phyloP scores from a whole-genome alignment of 2,329 filamentous ascomycete species.

The Lizonia empirigonia region DNA sequence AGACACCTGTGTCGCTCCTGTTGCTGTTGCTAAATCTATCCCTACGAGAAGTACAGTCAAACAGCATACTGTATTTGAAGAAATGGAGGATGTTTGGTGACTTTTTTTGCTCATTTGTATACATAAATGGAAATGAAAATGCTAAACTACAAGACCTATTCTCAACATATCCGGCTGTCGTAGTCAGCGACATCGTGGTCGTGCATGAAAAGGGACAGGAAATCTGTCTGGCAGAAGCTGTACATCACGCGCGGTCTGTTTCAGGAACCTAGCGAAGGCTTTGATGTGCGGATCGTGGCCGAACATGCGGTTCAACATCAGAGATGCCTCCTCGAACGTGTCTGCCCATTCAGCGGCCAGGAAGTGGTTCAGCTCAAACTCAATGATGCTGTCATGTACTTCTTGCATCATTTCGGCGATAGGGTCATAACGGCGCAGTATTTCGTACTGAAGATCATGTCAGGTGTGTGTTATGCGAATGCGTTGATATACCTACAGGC shows the following conservation, averaged over 20 bases:
- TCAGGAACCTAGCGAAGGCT: not conserved
- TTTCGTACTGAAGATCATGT: not conserved
- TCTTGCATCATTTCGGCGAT: not conserved
- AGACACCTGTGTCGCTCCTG: not conserved
- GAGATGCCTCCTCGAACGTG: constrained; percentile 1
- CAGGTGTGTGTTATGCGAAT: not conserved
- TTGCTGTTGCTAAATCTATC: not conserved
- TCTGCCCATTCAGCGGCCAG: constrained; percentile 2
- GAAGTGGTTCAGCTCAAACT: not conserved
- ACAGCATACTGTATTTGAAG: too few species aligned
- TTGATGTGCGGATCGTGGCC: not conserved
- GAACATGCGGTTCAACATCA: not conserved
- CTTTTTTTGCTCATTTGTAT: not conserved
- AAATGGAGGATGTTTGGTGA: too few species aligned
- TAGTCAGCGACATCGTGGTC: not conserved
- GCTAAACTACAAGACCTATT: not conserved
- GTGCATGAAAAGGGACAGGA: not conserved
- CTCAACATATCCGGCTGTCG: not conserved
- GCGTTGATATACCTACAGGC: not conserved
- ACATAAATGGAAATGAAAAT: not conserved
- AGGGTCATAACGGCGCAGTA: not conserved
- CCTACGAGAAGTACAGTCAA: too few species aligned
- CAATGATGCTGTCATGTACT: not conserved
- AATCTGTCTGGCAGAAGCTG: not conserved
- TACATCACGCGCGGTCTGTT: constrained; percentile 2